A percentile compares a stretch with the other conserved stretches of the same genome.
phyloP scores from a whole-genome alignment of 2,329 filamentous ascomycete species.

The Phyllosticta citribraziliensis region DNA sequence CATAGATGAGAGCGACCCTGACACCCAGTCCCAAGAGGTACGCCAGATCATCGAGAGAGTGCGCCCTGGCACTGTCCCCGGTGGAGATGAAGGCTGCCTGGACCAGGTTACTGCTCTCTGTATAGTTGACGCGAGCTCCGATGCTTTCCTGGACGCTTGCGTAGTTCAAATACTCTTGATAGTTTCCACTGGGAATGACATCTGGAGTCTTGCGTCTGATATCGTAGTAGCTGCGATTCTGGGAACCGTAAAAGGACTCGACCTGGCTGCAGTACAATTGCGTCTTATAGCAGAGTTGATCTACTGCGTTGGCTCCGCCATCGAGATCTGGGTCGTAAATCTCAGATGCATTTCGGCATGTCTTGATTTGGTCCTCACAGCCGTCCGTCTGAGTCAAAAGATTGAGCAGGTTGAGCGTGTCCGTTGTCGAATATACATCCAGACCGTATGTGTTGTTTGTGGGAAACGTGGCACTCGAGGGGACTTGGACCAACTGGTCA shows the following conservation, averaged over 20 bases:
- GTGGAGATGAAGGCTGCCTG: conserved; percentile 22
- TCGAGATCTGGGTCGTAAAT: conserved; percentile 25
- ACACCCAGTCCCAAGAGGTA: conserved; percentile 33
- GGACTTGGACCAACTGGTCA: conserved; percentile 52
- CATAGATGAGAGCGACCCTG: conserved; percentile 60
- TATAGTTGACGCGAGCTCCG: conserved; percentile 42
- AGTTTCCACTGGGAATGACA: conserved; percentile 32
- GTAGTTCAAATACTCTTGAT: conserved; percentile 42
- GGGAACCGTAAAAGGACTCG: background rate
- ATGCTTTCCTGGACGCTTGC: conserved; percentile 39
- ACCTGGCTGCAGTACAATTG: conserved; percentile 14
- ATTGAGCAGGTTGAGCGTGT: conserved; percentile 37
- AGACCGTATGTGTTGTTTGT: conserved; percentile 58
- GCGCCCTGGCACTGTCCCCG: conserved; percentile 36
- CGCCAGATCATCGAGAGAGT: conserved; percentile 31
- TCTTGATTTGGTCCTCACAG: conserved; percentile 37
- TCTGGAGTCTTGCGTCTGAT: conserved; percentile 29
- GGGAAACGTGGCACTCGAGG: conserved; percentile 48
- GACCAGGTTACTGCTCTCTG: conserved; percentile 32
- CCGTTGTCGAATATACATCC: conserved; percentile 43
- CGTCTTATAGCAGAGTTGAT: conserved; percentile 20
- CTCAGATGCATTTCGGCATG: conserved; percentile 24
- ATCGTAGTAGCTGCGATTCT: conserved; percentile 35
- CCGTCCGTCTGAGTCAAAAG: conserved; percentile 40
- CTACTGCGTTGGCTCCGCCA: conserved; percentile 23